These are phyloP conservation scores for Catunica adiposa DNA, from an alignment of 2,329 filamentous ascomycete genomes.

Conservation along the genomic window DNA sequence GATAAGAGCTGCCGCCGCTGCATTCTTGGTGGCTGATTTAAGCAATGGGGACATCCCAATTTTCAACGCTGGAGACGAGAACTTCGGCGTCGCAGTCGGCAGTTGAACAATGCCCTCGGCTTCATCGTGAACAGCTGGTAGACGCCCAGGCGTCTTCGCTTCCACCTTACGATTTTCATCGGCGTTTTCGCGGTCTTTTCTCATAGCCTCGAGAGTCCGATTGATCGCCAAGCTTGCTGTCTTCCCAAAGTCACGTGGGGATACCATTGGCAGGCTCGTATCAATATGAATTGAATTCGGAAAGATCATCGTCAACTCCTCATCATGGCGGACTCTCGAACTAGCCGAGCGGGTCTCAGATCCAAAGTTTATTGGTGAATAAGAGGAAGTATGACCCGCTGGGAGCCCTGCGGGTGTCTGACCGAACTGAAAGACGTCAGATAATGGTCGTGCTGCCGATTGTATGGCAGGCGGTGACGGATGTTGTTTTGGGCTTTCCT, in stretches of 20 bases:
- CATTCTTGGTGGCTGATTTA: slow-evolving; percentile 9
- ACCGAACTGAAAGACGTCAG: background rate
- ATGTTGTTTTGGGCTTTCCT: background rate
- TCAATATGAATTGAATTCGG: slow-evolving; percentile 36
- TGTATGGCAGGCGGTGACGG: background rate
- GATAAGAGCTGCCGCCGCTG: slow-evolving; percentile 1
- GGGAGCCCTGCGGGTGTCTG: background rate
- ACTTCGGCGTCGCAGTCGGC: background rate
- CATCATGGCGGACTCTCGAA: slow-evolving; percentile 17
- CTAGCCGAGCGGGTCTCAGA: slow-evolving; percentile 11
- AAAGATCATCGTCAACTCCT: slow-evolving; percentile 44
- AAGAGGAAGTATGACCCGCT: background rate
- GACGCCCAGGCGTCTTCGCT: background rate
- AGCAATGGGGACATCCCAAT: slow-evolving; percentile 11
- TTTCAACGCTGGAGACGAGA: slow-evolving; percentile 3
- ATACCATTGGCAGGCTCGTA: slow-evolving; percentile 23
- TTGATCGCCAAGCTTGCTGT: slow-evolving; percentile 41
- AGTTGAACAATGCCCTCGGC: slow-evolving; percentile 2
- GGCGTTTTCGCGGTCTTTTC: slow-evolving; percentile 6
- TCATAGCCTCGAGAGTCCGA: slow-evolving; percentile 31
- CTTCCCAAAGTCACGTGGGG: slow-evolving; percentile 34
- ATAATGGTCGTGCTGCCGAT: background rate
- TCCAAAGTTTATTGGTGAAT: slow-evolving; percentile 1
- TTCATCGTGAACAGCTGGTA: slow-evolving; percentile 5
- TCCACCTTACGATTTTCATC: background rate